Evolutionary conservation across 1,284 basidiomycete genomes (phyloP), one percentile per base, ranked within the genome.

Genomic region (Ceratobasidium sp.): DNA sequence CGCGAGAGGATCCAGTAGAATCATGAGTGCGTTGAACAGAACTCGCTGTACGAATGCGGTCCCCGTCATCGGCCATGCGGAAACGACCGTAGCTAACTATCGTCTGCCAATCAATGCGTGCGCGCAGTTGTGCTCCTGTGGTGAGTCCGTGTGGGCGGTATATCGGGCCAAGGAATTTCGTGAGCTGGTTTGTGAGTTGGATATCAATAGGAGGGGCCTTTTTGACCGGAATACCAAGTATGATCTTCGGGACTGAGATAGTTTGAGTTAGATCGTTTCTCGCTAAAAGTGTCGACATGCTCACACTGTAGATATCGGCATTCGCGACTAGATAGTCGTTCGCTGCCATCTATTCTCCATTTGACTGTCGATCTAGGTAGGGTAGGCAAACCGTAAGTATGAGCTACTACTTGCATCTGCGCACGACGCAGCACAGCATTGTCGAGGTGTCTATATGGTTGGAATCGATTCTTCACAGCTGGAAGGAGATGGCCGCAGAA

Each of bases 401-500:
- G n/a, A 6, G 65, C 32, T 32, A 69, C 53, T 4, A 69, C 46
- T 28, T 69, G 52, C 53, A 80, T 75, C 16, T 77, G 77, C 0
- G 76, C 78, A 6, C 45, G 46, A 21, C 77, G 74, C 4, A 76
- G 28, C 2, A 81, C 61, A 32, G 74, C 74, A 3, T 74, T 74
- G 61, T 80, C 76, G 4, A 82, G 61, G 28, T 71, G 76, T 1
- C 77, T 76, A 32, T 74, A 80, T 0, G 80, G 81, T 36, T 71
- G 76, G 0, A 74, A 71, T 3, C 76, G 77, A 53, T 75, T 79
- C 3, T 45, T 36, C 26, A 80, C 76, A 4, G 76, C 75, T 14
- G 75, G 77, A 18, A 76, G 73, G 16, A 80, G 71, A 30, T 34
- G 32, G 10, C 78, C 76, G 72, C 79, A n/a, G n/a, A n/a, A n/a